A percentile compares a stretch with the other conserved stretches of the same genome.
Conservation (phyloP, 441 rosid species). For the Jatropha podagrica region DNA sequence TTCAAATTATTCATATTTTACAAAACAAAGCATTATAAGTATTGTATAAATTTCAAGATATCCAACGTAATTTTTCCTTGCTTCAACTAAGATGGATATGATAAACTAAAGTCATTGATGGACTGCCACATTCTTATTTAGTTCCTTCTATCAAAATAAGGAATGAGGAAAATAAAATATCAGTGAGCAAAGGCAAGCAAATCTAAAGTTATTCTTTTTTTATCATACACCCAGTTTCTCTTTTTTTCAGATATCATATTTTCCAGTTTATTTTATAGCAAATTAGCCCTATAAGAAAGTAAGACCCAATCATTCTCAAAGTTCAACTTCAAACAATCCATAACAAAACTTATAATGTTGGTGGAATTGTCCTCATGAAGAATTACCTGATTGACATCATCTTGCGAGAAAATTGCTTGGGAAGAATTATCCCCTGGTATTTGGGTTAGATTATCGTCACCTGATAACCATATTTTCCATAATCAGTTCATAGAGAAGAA, state of each 20-base stretch:
- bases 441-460: slow-evolving; percentile 29
- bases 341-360: not conserved
- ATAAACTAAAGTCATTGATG: not conserved
- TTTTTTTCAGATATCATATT: not conserved
- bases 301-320: not conserved
- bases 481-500: slow-evolving; percentile 22
- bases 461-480: slow-evolving; percentile 37
- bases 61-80: not conserved
- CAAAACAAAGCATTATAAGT: not conserved
- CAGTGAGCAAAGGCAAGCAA: not conserved
- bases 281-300: not conserved
- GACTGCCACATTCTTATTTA: not conserved
- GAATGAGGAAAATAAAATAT: not conserved
- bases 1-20: not conserved
- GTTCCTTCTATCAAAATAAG: not conserved
- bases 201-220: not conserved
- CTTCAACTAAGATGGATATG: not conserved
- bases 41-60: not conserved
- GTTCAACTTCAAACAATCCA: slow-evolving; percentile 5
- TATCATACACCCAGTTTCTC: not conserved
- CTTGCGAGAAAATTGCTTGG: slow-evolving; percentile 22
- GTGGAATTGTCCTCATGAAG: slow-evolving; percentile 2
- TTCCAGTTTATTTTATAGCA: not conserved
- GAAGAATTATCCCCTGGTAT: slow-evolving; percentile 30
- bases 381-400: slow-evolving; percentile 39